These are phyloP conservation scores for Ramaria sp. DNA, from an alignment of 768 basidiomycete species.

Conservation along the genomic window DNA sequence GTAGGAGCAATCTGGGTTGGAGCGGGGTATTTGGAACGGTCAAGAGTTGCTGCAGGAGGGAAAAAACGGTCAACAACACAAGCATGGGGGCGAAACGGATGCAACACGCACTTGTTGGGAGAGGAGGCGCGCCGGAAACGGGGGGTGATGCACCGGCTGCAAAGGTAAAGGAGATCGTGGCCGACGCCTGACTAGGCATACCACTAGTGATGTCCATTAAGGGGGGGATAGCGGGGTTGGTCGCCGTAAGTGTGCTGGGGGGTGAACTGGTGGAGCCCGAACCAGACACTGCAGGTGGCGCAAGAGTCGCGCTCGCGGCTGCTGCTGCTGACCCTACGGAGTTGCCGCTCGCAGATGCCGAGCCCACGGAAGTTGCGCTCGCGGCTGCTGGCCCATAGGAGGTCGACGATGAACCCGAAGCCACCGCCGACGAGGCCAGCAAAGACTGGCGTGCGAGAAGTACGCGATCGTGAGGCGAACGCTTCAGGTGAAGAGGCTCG, in stretches of 20 bases:
- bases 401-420: too few relatives aligned
- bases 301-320: not conserved
- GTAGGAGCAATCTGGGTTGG: conserved; percentile 7
- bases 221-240: conserved; percentile 41
- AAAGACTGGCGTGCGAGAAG: not conserved
- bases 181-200: conserved; percentile 43
- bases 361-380: not conserved
- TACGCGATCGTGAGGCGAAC: not conserved
- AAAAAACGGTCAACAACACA: not conserved
- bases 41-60: conserved; percentile 9
- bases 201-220: conserved; percentile 49
- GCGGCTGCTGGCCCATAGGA: too few relatives aligned
- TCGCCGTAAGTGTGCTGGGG: conserved; percentile 14
- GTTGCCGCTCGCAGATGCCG: not conserved
- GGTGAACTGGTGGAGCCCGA: not conserved
- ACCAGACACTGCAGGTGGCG: not conserved
- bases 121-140: conserved; percentile 48
- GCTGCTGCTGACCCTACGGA: not conserved
- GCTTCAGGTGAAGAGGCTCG: not conserved
- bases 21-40: conserved; percentile 6
- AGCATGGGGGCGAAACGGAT: too few relatives aligned
- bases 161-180: conserved; percentile 41
- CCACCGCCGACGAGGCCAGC: not conserved
- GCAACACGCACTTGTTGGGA: conserved; percentile 48
- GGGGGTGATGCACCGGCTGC: conserved; percentile 51